Conservation (phyloP, 805 yeast genomes). For the Wickerhamiella musiphila region DNA sequence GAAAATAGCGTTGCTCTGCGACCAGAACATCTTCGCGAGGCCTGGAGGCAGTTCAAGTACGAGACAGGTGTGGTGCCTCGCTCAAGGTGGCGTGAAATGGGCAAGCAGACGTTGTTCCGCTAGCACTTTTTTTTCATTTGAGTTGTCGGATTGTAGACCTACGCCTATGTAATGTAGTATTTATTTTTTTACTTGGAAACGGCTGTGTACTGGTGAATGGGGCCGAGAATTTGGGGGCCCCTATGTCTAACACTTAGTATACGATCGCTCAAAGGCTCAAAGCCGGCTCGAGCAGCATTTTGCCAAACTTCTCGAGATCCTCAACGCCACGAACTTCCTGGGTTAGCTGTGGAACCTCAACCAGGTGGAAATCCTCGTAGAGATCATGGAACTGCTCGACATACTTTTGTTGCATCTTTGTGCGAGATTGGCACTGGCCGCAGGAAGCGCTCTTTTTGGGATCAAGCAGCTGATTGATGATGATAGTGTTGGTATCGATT, state of each 20-base stretch:
- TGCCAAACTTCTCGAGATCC: slow-evolving; percentile 67
- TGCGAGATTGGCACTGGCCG: slow-evolving; percentile 78
- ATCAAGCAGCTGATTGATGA: slow-evolving; percentile 82
- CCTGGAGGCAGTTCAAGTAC: slow-evolving; percentile 58
- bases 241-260: slow-evolving; percentile 14
- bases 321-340: slow-evolving; percentile 88
- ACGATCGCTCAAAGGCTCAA: too few relatives aligned
- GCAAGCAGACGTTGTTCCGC: too few relatives aligned
- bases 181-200: too few relatives aligned
- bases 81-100: slow-evolving; percentile 54
- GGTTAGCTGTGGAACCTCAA: slow-evolving; percentile 88
- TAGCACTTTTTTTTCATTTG: too few relatives aligned
- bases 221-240: slow-evolving; percentile 6
- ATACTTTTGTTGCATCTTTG: slow-evolving; percentile 92
- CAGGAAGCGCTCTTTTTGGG: slow-evolving; percentile 58
- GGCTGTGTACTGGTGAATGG: too few relatives aligned
- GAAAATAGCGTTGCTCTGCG: slow-evolving; percentile 35
- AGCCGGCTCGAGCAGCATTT: slow-evolving; percentile 54
- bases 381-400: slow-evolving; percentile 88
- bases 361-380: slow-evolving; percentile 92
- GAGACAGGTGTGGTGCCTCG: slow-evolving; percentile 49
- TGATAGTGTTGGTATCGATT: slow-evolving; percentile 93
- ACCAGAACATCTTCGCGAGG: slow-evolving; percentile 78
- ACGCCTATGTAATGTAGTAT: too few relatives aligned
- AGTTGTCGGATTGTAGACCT: too few relatives aligned